phyloP scores from a whole-genome alignment of 2,329 filamentous ascomycete genomes.

The Mariannaea sp. region DNA sequence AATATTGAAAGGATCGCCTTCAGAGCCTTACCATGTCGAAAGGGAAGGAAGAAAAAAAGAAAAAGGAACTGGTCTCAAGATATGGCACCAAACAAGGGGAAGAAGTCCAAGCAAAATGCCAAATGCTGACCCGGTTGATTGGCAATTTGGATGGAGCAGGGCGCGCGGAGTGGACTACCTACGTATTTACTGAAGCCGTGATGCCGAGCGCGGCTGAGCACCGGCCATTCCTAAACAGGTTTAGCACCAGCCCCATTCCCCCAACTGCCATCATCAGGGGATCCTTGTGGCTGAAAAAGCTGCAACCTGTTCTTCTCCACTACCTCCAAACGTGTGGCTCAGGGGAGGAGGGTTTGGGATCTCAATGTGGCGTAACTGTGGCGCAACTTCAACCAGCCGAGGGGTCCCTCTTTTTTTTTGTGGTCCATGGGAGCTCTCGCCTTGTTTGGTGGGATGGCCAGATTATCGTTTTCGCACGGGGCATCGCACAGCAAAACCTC shows the following conservation, averaged over 20 bases:
- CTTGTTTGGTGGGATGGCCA: constrained; percentile 19
- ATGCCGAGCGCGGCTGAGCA: constrained; percentile 39
- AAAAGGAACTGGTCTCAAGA: constrained; percentile 19
- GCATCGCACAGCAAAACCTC: constrained; percentile 16
- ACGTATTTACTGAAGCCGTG: constrained; percentile 37
- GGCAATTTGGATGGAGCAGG: constrained; percentile 34
- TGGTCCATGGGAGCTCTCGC: constrained; percentile 8
- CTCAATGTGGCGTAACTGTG: no score
- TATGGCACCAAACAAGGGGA: constrained; percentile 16
- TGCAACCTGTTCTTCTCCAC: background rate
- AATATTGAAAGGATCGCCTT: no score
- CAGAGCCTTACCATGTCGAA: background rate
- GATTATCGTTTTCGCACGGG: constrained; percentile 16
- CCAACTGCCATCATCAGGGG: constrained; percentile 31
- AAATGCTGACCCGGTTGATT: constrained; percentile 27
- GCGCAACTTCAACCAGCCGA: background rate
- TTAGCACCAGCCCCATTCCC: constrained; percentile 21
- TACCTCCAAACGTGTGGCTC: background rate
- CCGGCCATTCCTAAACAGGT: constrained; percentile 26
- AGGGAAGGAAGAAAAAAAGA: background rate
- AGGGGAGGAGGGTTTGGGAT: no score
- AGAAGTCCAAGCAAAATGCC: constrained; percentile 10
- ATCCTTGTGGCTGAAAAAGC: constrained; percentile 31
- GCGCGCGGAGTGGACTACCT: constrained; percentile 38
- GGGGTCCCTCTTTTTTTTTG: background rate